Evolutionary conservation across 306 rosid genomes (phyloP), one percentile per base, ranked within the genome.

Genomic region (Castanopsis chinensis): DNA sequence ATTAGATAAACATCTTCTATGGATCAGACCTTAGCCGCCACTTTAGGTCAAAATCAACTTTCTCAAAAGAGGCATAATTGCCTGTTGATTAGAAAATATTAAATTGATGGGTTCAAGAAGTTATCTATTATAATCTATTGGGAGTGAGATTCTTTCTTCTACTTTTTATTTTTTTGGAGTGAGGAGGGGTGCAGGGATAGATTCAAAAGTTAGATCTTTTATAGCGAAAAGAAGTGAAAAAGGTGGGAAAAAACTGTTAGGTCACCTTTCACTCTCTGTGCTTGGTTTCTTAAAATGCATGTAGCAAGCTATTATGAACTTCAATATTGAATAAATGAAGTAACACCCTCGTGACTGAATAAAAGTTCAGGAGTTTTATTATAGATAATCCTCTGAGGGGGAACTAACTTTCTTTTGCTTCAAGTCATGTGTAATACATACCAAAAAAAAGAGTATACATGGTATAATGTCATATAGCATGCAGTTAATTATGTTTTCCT

Each of bases 21-120:
- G 27, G 56, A 41, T 41, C 69, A 35, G 57, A 76, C 69, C 53
- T 76, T 45, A 65, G 74, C 83, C 58, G 53, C 59, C 57, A 54
- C 52, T 71, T 71, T 51, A 72, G 69, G 58, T 25, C 32, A 79
- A 41, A 57, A 35, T 71, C 45, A 52, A 27, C 28, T 27, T 73
- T 49, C 30, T 76, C 35, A 65, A 4, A 79, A 19, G 52, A 19
- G 35, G 27, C 51, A 72, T 12, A 76, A 18, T 7, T 32, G 35
- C 32, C 74, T 64, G 52, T 77, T 13, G 35, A 72, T 65, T 43
- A 18, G 61, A 56, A 21, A 60, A 75, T 74, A 69, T 49, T 73
- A 45, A 79, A 64, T 4, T 79, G 25, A 37, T 75, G 57, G 65
- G 53, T 75, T 73, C 43, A 72, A 27, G 65, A 30, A 51, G 30